These are phyloP conservation scores for Fusarium udum DNA, from an alignment of 2,329 filamentous ascomycete genomes.

Conservation along the genomic window DNA sequence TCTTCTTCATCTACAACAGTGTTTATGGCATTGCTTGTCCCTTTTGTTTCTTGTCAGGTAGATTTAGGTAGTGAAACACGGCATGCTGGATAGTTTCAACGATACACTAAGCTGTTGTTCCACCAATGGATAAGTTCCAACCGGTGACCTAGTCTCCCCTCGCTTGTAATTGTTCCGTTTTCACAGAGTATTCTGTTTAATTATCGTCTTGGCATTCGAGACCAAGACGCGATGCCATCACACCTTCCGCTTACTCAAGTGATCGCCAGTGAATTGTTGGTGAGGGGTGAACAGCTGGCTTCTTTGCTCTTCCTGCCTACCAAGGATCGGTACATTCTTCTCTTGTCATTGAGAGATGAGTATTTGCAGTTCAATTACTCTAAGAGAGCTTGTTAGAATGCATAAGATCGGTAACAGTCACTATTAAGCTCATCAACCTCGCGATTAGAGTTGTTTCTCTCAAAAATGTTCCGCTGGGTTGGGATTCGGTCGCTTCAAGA, in stretches of 20 bases:
- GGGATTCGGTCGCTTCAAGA: conserved; percentile 7
- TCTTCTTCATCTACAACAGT: too few species aligned
- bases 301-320: not conserved
- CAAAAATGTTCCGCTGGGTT: not conserved
- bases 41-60: not conserved
- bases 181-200: too few species aligned
- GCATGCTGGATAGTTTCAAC: not conserved
- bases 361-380: not conserved
- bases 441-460: not conserved
- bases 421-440: not conserved
- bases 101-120: not conserved
- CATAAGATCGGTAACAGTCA: too few species aligned
- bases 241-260: not conserved
- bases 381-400: not conserved
- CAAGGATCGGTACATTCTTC: too few species aligned
- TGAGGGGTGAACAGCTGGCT: too few species aligned
- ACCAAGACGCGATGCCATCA: not conserved
- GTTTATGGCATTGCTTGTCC: not conserved
- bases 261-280: not conserved
- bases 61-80: not conserved
- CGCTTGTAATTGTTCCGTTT: not conserved
- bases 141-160: not conserved
- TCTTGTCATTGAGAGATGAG: not conserved
- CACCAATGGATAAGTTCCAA: not conserved
- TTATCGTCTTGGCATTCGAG: not conserved